These are phyloP conservation scores for Sphaerobolus stellatus DNA, from an alignment of 1,284 basidiomycete genomes.

Conservation along the genomic window DNA sequence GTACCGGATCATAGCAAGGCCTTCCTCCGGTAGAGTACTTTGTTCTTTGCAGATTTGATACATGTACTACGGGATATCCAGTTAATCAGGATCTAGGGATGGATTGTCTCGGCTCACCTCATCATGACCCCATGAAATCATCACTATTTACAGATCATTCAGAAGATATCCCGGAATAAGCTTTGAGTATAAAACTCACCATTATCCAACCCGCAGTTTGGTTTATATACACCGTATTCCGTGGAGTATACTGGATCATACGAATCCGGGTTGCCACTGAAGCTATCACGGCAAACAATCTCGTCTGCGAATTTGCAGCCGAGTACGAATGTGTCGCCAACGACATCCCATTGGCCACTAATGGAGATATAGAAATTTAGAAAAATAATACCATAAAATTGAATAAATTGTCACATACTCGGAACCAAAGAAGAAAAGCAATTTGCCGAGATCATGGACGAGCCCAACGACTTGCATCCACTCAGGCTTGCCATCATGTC, in stretches of 20 bases:
- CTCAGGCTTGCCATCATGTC: conserved; percentile 84
- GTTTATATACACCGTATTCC: conserved; percentile 82
- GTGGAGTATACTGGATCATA: conserved; percentile 72
- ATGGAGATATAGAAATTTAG: neutral
- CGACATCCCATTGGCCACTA: conserved; percentile 89
- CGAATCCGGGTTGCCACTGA: conserved; percentile 75
- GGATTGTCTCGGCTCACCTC: conserved; percentile 50
- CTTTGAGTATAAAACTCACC: neutral
- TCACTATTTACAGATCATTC: conserved; percentile 43
- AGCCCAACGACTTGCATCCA: conserved; percentile 91
- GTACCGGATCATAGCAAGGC: conserved; percentile 88
- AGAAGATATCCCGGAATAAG: neutral
- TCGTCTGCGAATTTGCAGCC: conserved; percentile 84
- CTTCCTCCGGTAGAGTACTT: conserved; percentile 78
- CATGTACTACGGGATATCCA: conserved; percentile 52
- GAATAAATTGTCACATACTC: conserved; percentile 37
- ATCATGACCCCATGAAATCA: conserved; percentile 90
- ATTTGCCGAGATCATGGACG: conserved; percentile 86
- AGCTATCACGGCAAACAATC: conserved; percentile 85
- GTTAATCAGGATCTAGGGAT: conserved; percentile 14
- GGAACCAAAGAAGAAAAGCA: conserved; percentile 78
- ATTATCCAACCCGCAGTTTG: conserved; percentile 84
- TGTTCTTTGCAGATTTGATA: conserved; percentile 78
- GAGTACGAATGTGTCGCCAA: conserved; percentile 87
- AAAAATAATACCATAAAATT: conserved; percentile 2